These are phyloP conservation scores for Lichtheimia ornata DNA, from an alignment of 371 early-diverging fungal species.

Conservation along the genomic window DNA sequence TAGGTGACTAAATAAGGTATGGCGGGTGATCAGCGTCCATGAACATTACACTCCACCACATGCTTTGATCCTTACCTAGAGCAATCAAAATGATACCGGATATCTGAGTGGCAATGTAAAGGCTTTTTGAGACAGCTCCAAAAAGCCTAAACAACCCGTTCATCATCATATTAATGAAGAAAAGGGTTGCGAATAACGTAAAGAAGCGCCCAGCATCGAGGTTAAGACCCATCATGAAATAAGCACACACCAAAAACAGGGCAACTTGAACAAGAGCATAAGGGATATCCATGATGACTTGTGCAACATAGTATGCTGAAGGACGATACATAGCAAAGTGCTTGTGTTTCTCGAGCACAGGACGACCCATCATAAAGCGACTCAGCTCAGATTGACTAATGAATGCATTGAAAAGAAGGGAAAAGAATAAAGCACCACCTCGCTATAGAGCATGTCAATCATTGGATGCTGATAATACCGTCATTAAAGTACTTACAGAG, in stretches of 20 bases:
- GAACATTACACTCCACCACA: neutral
- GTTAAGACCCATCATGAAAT: slow-evolving; percentile 46
- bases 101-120: slow-evolving; percentile 44
- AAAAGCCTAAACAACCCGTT: slow-evolving; percentile 51
- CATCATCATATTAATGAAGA: slow-evolving; percentile 37
- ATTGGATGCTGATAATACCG: no score
- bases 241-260: slow-evolving; percentile 29
- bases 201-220: slow-evolving; percentile 44
- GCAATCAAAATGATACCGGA: slow-evolving; percentile 51
- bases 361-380: slow-evolving; percentile 55
- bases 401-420: slow-evolving; percentile 57
- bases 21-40: neutral
- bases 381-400: slow-evolving; percentile 56
- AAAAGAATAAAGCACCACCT: slow-evolving; percentile 63
- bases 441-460: slow-evolving; percentile 22
- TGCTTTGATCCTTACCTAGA: neutral
- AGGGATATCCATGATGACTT: slow-evolving; percentile 49
- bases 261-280: slow-evolving; percentile 29
- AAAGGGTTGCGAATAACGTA: slow-evolving; percentile 33
- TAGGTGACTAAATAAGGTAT: slow-evolving; percentile 1
- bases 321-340: slow-evolving; percentile 70
- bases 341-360: slow-evolving; percentile 69
- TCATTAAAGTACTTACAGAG: slow-evolving; percentile 19
- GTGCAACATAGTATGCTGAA: slow-evolving; percentile 60
- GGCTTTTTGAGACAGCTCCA: slow-evolving; percentile 43